phyloP scores from a whole-genome alignment of 225 moss, liverwort and hornwort species.

The Antitrichia curtipendula region DNA sequence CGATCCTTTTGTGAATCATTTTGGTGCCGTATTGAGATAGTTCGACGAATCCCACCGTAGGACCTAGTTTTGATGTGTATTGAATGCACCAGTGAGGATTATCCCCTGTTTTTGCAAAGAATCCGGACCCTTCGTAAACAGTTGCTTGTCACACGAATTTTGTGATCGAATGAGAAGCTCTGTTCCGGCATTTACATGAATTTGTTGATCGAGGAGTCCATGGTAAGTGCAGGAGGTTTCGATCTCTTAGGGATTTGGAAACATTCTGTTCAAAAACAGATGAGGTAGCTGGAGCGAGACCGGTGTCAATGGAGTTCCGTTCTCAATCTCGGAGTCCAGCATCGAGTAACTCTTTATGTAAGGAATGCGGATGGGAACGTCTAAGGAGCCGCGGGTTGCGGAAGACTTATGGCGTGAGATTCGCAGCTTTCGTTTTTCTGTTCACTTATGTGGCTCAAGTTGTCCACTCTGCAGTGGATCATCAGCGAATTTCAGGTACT shows the following conservation, averaged over 20 bases:
- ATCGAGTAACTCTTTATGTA: not conserved
- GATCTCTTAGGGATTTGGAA: not conserved
- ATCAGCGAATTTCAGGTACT: constrained; percentile 4
- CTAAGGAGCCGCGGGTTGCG: not conserved
- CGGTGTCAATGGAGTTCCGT: not conserved
- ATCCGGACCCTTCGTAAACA: not conserved
- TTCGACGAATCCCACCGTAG: not conserved
- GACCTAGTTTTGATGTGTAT: not conserved
- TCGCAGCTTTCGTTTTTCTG: not conserved
- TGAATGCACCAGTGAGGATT: not conserved
- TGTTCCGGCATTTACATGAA: not conserved
- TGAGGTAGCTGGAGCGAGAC: not conserved
- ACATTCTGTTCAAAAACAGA: not conserved
- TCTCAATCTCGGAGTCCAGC: not conserved
- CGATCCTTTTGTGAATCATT: not conserved
- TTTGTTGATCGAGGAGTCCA: not conserved
- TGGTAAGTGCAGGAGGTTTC: not conserved
- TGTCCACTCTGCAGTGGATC: not conserved
- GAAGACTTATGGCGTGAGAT: not conserved
- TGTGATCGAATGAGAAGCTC: not conserved
- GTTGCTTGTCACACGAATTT: not conserved
- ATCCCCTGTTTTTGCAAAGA: not conserved
- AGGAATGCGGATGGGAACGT: not conserved
- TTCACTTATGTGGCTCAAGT: not conserved
- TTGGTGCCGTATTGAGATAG: not conserved